Evolutionary conservation across 2,329 filamentous ascomycete genomes (phyloP), one percentile per base, ranked within the genome.

Genomic region (Clarireedia monteithiana): DNA sequence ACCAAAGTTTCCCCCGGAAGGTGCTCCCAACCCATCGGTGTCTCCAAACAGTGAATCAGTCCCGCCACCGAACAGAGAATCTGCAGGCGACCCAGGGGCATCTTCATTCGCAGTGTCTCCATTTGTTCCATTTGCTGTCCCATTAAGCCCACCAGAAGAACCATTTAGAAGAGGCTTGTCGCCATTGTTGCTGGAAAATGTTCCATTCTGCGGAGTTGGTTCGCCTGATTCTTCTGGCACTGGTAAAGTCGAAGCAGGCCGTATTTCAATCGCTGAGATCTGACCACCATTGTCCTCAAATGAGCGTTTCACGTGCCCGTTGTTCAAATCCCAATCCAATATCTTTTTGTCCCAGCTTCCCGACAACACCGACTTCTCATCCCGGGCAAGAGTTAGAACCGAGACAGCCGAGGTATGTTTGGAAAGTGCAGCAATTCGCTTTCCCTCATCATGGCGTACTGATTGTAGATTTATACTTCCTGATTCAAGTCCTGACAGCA

Each of bases 311-410:
- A 87, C 78, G 64, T 87, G 79, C 0, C 94, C 94, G 1, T 83
- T 94, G 66, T 97, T 90, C 26, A 99, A 72, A 69, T 97, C 94
- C 94, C 94, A 99, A 68, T 97, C 91, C 53, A 91, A 81, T 0
- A 97, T 85, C 17, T 82, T 88, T 73, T 96, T 97, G 71, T 99
- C 94, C 94, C 94, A 99, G 69, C 91, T 92, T 3, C 94, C 94
- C 36, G 91, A 96, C 7, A 99, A 72, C 4, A 97, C 82, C 40
- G 86, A 91, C 66, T 80, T 85, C 73, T 99, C 94, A 63, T 97
- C 91, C 5, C 87, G 83, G 0, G 89, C 83, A 12, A 99, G 74
- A 9, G 82, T 85, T 57, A 99, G 73, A 5, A 95, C 89, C 20
- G 91, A 96, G 17, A 99, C 94, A 0, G 94, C 92, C 48, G 91